phyloP scores from a whole-genome alignment of 257 asterid species.

The Scutellaria baicalensis region DNA sequence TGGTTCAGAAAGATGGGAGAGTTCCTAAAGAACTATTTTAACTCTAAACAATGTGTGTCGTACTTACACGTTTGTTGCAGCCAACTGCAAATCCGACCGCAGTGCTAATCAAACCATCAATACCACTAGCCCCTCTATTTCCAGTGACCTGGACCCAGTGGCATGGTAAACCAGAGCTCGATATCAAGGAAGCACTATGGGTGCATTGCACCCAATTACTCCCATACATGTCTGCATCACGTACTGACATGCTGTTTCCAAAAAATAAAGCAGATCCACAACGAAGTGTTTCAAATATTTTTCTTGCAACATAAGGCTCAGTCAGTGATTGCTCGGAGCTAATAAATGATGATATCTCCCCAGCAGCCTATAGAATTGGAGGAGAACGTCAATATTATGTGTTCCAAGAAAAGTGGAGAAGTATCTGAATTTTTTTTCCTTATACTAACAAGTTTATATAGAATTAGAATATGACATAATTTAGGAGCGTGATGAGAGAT shows the following conservation, averaged over 20 bases:
- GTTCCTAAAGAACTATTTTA: not conserved
- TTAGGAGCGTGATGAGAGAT: not conserved
- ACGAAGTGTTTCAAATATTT: constrained; percentile 51
- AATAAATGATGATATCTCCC: constrained; percentile 67
- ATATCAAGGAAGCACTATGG: constrained; percentile 33
- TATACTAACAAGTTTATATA: not conserved
- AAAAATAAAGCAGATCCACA: constrained; percentile 78
- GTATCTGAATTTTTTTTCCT: not conserved
- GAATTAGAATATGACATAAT: not conserved
- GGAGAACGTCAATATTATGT: constrained; percentile 6
- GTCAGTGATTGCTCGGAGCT: constrained; percentile 66
- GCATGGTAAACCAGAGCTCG: constrained; percentile 63
- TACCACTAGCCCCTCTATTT: constrained; percentile 97
- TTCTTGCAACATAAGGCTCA: constrained; percentile 88
- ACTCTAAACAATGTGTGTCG: not conserved
- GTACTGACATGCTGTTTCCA: constrained; percentile 99
- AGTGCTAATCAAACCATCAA: constrained; percentile 93
- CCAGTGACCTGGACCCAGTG: constrained; percentile 71
- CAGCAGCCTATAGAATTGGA: constrained; percentile 53
- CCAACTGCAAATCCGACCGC: constrained; percentile 93
- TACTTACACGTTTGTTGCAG: constrained; percentile 84
- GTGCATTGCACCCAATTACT: constrained; percentile 47
- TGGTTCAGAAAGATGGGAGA: not conserved
- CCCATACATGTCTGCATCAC: constrained; percentile 93
- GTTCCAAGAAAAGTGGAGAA: not conserved